Percentiles rank a stretch among this genome's conserved stretches.
These are phyloP conservation scores for Suillus paluster DNA, from an alignment of 768 basidiomycete genomes.

Conservation along the genomic window DNA sequence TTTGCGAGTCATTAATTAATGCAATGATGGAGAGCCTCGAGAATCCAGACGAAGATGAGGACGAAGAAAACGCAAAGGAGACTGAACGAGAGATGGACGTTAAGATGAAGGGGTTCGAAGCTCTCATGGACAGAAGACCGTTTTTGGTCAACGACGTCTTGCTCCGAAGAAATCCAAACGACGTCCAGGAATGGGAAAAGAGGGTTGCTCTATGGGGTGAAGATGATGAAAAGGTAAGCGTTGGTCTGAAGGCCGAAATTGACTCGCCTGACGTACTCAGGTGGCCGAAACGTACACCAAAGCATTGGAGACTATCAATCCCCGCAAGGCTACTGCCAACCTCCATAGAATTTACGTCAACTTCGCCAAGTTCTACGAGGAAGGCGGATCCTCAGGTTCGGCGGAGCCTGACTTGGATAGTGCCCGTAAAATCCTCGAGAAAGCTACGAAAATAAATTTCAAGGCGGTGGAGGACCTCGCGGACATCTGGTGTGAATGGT, in stretches of 20 bases:
- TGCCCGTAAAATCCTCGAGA: conserved; percentile 92
- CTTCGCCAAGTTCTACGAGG: conserved; percentile 98
- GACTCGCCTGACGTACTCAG: conserved; percentile 41
- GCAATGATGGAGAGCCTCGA: conserved; percentile 88
- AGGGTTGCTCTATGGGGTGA: conserved; percentile 91
- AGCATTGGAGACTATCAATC: conserved; percentile 86
- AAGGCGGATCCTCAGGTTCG: conserved; percentile 81
- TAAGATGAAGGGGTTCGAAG: conserved; percentile 92
- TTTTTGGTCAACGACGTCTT: conserved; percentile 97
- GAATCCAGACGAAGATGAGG: conserved; percentile 72
- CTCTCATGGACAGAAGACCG: conserved; percentile 90
- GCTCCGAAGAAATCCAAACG: conserved; percentile 91
- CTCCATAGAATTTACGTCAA: conserved; percentile 90
- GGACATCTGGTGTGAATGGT: conserved; percentile 99
- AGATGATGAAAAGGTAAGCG: conserved; percentile 86
- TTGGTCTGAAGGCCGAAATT: neutral
- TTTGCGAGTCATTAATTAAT: conserved; percentile 86
- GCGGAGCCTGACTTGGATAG: conserved; percentile 84
- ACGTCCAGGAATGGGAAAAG: conserved; percentile 99
- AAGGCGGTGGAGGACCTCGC: conserved; percentile 97
- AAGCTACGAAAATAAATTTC: conserved; percentile 90
- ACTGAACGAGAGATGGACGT: conserved; percentile 83
- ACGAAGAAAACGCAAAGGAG: conserved; percentile 80
- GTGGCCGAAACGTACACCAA: conserved; percentile 92
- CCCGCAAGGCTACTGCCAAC: conserved; percentile 90